phyloP scores from a whole-genome alignment of 78 protist species.

The Creolimax fragrantissima region DNA sequence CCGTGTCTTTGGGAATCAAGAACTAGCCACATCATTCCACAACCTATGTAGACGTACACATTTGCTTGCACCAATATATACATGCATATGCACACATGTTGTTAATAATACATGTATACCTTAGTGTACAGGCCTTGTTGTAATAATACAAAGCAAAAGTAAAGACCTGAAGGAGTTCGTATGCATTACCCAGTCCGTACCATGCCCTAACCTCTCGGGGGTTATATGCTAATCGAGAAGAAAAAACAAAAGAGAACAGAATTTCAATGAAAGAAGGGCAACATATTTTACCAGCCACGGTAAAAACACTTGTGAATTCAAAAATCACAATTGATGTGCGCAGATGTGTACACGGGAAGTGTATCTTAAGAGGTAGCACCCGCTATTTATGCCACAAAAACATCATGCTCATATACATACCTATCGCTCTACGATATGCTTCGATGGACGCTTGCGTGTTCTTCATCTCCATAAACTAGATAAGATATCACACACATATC shows the following conservation, averaged over 20 bases:
- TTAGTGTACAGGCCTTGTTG: slow-evolving; percentile 53
- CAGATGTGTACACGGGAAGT: no score
- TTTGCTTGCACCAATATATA: background rate
- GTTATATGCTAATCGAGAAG: slow-evolving; percentile 1
- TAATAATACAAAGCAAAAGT: slow-evolving; percentile 79
- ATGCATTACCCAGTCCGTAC: slow-evolving; percentile 91
- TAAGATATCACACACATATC: no score
- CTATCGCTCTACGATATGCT: slow-evolving; percentile 79
- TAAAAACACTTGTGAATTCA: no score
- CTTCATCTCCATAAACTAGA: slow-evolving; percentile 64
- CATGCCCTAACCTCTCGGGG: slow-evolving; percentile 91
- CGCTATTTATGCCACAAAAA: no score
- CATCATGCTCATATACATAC: no score
- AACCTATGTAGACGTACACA: background rate
- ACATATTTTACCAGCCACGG: no score
- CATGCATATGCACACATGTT: background rate
- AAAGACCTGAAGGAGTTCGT: slow-evolving; percentile 74
- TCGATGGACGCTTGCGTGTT: slow-evolving; percentile 79
- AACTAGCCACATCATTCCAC: no score
- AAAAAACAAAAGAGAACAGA: background rate
- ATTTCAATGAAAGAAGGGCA: background rate
- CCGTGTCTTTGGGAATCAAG: no score
- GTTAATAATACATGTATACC: background rate
- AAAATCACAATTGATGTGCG: no score
- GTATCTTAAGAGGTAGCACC: no score